phyloP scores from a whole-genome alignment of 192 early-diverging fungal genomes.

The Entophlyctis luteolus region DNA sequence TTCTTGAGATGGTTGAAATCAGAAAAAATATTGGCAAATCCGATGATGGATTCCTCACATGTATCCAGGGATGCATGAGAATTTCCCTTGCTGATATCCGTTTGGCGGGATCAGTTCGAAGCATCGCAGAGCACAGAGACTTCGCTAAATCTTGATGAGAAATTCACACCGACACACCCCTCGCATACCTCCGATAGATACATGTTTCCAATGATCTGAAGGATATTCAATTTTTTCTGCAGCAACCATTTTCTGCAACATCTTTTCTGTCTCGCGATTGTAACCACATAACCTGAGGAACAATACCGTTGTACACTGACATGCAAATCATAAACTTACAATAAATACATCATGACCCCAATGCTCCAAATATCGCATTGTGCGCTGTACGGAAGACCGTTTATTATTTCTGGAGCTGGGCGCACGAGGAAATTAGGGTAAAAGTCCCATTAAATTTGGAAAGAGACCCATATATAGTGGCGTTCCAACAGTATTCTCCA shows the following conservation, averaged over 20 bases:
- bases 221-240: constrained; percentile 45
- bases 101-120: constrained; percentile 47
- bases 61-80: constrained; percentile 46
- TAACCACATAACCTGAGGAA: constrained; percentile 39
- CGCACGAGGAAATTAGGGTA: too few species aligned
- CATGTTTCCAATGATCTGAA: constrained; percentile 30
- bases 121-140: constrained; percentile 37
- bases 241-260: constrained; percentile 38
- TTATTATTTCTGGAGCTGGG: constrained; percentile 50
- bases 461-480: constrained; percentile 30
- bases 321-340: constrained; percentile 26
- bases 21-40: too few species aligned
- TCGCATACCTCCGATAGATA: constrained; percentile 22
- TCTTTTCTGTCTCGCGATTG: constrained; percentile 29
- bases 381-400: constrained; percentile 48
- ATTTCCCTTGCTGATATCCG: constrained; percentile 50
- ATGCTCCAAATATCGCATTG: constrained; percentile 58
- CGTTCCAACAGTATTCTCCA: constrained; percentile 45
- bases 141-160: constrained; percentile 26
- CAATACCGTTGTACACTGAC: background rate
- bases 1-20: background rate
- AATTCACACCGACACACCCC: background rate
- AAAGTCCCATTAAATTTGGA: too few species aligned
- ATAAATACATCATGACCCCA: constrained; percentile 49
- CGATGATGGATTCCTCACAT: too few species aligned